A percentile compares a stretch with the other conserved stretches of the same genome.
These are phyloP conservation scores for Candida verbasci DNA, from an alignment of 805 yeast species.

Conservation along the genomic window DNA sequence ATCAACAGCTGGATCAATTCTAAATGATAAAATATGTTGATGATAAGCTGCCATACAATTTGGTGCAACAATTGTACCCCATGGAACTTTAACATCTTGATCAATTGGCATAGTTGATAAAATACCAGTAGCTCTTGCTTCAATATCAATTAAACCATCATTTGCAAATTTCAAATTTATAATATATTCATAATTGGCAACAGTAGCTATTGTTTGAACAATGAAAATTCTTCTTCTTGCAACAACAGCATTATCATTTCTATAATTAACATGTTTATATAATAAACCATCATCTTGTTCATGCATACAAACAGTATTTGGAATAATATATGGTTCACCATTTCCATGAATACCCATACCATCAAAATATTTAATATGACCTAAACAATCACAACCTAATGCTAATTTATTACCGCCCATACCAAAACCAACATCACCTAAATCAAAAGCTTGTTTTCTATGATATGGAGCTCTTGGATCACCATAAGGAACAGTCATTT, in stretches of 20 bases:
- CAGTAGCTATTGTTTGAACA: conserved; percentile 78
- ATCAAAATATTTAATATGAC: conserved; percentile 71
- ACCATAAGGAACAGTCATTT: conserved; percentile 87
- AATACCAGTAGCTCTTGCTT: conserved; percentile 84
- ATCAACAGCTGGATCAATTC: conserved; percentile 79
- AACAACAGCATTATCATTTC: conserved; percentile 66
- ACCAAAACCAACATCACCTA: conserved; percentile 85
- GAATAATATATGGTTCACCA: conserved; percentile 60
- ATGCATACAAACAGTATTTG: conserved; percentile 75
- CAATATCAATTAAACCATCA: conserved; percentile 74
- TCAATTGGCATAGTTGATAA: conserved; percentile 82
- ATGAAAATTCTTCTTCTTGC: conserved; percentile 77
- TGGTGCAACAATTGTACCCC: conserved; percentile 76
- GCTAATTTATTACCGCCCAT: conserved; percentile 61
- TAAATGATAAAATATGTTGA: conserved; percentile 74
- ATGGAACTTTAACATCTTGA: conserved; percentile 58
- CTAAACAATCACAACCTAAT: conserved; percentile 80
- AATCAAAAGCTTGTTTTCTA: conserved; percentile 82
- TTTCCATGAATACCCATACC: conserved; percentile 50
- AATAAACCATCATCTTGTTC: conserved; percentile 74
- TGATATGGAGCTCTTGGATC: conserved; percentile 78
- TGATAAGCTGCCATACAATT: conserved; percentile 81
- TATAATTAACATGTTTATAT: conserved; percentile 76
- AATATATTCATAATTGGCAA: conserved; percentile 79
- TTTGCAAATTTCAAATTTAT: conserved; percentile 68